A percentile compares a stretch with the other conserved stretches of the same genome.
Evolutionary conservation across 169 alveolate species (phyloP).

Genomic region (Eimeria maxima): DNA sequence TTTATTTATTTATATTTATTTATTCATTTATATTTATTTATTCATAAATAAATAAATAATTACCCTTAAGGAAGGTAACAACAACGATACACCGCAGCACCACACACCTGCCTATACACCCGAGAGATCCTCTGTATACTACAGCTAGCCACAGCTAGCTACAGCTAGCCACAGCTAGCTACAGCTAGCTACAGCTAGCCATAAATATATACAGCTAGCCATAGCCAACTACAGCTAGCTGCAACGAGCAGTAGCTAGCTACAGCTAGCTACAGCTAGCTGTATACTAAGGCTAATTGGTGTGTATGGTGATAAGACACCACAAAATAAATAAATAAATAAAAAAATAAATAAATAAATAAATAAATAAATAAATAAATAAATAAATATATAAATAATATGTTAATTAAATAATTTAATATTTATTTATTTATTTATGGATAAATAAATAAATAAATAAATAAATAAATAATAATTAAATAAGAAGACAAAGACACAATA

Average conservation of each 20-base stretch:
- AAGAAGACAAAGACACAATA: too few species aligned
- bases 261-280: not conserved
- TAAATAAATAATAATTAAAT: too few species aligned
- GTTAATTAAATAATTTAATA: too few species aligned
- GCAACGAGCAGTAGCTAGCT: not conserved
- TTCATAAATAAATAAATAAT: too few species aligned
- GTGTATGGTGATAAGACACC: not conserved
- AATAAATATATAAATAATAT: too few species aligned
- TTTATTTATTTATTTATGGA: too few species aligned
- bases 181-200: slow-evolving; percentile 59
- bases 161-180: slow-evolving; percentile 15
- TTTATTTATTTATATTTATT: too few species aligned
- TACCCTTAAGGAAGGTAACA: not conserved
- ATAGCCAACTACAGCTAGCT: not conserved
- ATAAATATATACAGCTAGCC: slow-evolving; percentile 21
- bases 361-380: too few species aligned
- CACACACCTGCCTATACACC: not conserved
- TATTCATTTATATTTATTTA: too few species aligned
- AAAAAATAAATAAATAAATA: too few species aligned
- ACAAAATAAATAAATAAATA: too few species aligned
- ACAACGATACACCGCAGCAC: not conserved
- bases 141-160: slow-evolving; percentile 12
- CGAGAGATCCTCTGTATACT: not conserved
- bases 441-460: too few species aligned
- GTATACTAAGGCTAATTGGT: not conserved